Evolutionary conservation across 768 basidiomycete species (phyloP), one percentile per base, ranked within the genome.

Genomic region (Collybia nuda): DNA sequence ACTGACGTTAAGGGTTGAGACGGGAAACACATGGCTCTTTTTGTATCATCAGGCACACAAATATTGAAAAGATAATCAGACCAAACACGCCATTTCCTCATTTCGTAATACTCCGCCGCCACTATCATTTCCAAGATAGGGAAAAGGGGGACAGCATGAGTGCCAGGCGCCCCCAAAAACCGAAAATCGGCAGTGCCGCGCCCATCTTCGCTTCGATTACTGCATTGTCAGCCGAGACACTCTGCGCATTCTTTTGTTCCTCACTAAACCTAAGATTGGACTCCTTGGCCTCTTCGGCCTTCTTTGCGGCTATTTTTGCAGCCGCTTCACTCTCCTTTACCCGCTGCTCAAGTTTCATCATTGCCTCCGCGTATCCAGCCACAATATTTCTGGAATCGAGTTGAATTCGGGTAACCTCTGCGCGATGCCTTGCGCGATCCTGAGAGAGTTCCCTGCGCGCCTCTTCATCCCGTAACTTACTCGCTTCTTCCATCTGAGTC

Each of bases 401-500:
- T 40, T 71, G 71, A 22, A 78, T 67, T 28, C 75, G 65, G 12
- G 62, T 58, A 53, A 80, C 75, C 50, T 78, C 76, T n/a, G 62
- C 58, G 54, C 75, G 69, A 26, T 78, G 68, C 47, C 63, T 74
- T 52, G 64, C 67, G 19, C 70, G 69, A 56, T 77, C 79, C 1
- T 68, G 59, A 46, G 76, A 73, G 28, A 81, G 66, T 55, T 80
- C 78, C 41, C 55, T 51, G 40, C 64, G 65, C 9, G 74, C 73
- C 59, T 77, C 78, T 46, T 77, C 76, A 53, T 80, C 78, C 51
- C 77, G 74, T 47, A 56, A 55, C 17, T 63, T 62, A 56, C 77
- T 70, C 5, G 78, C 75, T 32, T 63, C 62, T 55, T 74, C 67
- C 67, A 79, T 78, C 51, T 82, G 79, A 7, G 65, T 56, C 49